Conservation (phyloP, 2,329 filamentous ascomycete species). For the Fusarium sp. region DNA sequence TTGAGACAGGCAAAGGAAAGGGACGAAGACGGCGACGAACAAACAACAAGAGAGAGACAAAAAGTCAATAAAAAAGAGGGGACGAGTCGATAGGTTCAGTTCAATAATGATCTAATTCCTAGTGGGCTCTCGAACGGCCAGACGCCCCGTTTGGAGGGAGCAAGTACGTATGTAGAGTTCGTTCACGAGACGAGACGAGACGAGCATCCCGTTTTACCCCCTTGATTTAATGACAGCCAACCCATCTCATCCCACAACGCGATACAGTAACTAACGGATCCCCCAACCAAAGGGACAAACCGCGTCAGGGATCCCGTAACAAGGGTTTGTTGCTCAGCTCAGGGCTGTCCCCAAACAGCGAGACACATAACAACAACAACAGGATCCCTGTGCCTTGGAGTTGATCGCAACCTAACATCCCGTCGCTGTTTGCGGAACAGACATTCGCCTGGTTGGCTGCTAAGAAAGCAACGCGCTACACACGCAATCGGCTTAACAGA, state of each 20-base stretch:
- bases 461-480: constrained; percentile 27
- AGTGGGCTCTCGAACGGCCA: constrained; percentile 32
- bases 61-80: constrained; percentile 37
- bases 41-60: constrained; percentile 23
- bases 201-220: constrained; percentile 29
- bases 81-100: constrained; percentile 25
- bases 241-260: neutral
- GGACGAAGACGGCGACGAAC: constrained; percentile 29
- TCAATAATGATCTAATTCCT: constrained; percentile 36
- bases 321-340: constrained; percentile 10
- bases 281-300: constrained; percentile 25
- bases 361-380: constrained; percentile 8
- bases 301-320: constrained; percentile 23
- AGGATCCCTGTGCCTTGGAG: constrained; percentile 2
- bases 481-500: constrained; percentile 13
- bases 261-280: constrained; percentile 19
- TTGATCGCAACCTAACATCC: neutral
- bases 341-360: neutral
- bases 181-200: neutral
- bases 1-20: constrained; percentile 10
- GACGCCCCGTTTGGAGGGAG: constrained; percentile 20
- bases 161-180: constrained; percentile 18
- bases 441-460: constrained; percentile 6
- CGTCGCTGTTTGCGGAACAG: constrained; percentile 19
- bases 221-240: constrained; percentile 27